phyloP scores from a whole-genome alignment of 1,139 yeast species.

The Yamadazyma mexicana region DNA sequence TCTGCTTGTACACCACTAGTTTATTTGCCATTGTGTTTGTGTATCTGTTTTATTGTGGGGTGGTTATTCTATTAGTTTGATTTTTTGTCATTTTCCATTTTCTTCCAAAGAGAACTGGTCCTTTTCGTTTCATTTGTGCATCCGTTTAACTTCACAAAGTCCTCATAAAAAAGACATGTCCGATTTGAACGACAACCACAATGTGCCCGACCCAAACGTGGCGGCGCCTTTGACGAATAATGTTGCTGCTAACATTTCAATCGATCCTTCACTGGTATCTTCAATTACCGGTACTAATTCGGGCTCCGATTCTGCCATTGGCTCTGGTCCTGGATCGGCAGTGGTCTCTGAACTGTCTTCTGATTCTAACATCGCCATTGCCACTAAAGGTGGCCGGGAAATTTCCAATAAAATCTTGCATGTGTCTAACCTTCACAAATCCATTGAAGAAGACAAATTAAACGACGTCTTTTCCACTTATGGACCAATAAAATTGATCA shows the following conservation, averaged over 20 bases:
- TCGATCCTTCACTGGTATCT: neutral
- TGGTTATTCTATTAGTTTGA: neutral
- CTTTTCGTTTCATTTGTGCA: no score
- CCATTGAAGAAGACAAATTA: constrained; percentile 62
- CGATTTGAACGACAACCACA: no score
- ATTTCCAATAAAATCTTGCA: constrained; percentile 70
- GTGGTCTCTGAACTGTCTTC: neutral
- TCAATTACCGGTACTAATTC: neutral
- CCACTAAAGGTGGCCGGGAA: constrained; percentile 80
- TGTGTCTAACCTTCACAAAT: constrained; percentile 71
- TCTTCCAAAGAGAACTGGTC: neutral
- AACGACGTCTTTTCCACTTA: constrained; percentile 62
- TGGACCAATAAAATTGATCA: constrained; percentile 61
- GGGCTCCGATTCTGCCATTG: no score
- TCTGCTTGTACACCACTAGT: neutral
- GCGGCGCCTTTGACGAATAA: no score
- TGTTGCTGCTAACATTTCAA: no score
- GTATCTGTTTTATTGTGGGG: neutral
- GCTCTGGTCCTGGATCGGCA: no score
- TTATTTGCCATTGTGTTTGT: neutral
- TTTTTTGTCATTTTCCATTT: neutral
- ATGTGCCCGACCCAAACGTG: no score
- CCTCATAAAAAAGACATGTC: no score
- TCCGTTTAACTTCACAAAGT: no score
- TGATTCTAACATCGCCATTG: constrained; percentile 46